Evolutionary conservation across 2,329 filamentous ascomycete species (phyloP), one percentile per base, ranked within the genome.

Genomic region (Shiraia bambusicola): DNA sequence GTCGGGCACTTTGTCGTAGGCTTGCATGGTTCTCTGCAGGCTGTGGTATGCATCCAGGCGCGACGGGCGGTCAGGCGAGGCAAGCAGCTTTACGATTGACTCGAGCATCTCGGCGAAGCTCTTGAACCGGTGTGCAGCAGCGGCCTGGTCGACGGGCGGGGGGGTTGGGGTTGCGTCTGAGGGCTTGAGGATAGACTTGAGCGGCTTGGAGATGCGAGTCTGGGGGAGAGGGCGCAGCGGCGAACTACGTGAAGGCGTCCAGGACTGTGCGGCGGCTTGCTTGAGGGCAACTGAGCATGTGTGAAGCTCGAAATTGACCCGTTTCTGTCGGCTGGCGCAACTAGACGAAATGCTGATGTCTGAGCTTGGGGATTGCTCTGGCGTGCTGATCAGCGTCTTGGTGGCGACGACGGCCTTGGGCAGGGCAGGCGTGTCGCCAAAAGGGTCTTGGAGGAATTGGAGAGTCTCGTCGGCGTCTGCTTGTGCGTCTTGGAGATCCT

Each of bases 31-130:
- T 25, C 83, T 79, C 24, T 86, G 81, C 31, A 98, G 75, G 58
- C 86, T 86, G 63, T 84, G 83, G 61, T 98, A 97, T 34, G 91
- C 88, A 70, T 98, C 93, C 24, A 93, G 70, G 53, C 86, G 86
- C 10, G 82, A 83, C 42, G 83, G 79, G 38, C 85, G 78, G 53
- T 90, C 86, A 22, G 82, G 75, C 15, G 87, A 83, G 27, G 86
- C 87, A 34, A 98, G 78, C 69, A 93, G 87, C 67, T 88, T 84
- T 26, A 89, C 79, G 4, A 89, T 82, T 1, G 88, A 94, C 56
- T 95, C 87, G 51, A 97, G 72, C 84, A 96, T 93, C 56, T 82
- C 82, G 50, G 80, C 78, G 42, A 95, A 83, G 28, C 80, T 84
- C 31, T 78, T 74, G 47, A 75, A 72, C 17, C 71, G 76, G 52